phyloP scores from a whole-genome alignment of 495 filamentous ascomycete genomes.

The Talaromyces proteolyticus region DNA sequence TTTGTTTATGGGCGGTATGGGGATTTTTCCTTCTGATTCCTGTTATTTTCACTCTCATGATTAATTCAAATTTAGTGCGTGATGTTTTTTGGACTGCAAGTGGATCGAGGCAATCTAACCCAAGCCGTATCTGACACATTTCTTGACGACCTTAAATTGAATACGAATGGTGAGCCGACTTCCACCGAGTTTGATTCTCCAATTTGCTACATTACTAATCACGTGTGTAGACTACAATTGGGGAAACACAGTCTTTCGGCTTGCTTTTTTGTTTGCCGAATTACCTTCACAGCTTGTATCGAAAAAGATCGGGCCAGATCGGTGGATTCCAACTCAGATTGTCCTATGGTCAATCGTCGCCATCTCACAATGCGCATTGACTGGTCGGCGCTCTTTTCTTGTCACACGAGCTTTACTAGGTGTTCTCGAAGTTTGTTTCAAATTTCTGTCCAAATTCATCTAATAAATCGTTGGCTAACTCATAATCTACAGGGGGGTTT shows the following conservation, averaged over 20 bases:
- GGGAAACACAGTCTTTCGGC: constrained; percentile 11
- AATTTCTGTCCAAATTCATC: constrained; percentile 31
- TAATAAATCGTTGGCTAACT: background rate
- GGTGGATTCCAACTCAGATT: constrained; percentile 76
- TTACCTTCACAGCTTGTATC: constrained; percentile 61
- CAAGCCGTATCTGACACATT: constrained; percentile 70
- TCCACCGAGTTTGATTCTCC: too few species aligned
- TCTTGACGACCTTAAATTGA: constrained; percentile 52
- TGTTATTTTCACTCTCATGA: constrained; percentile 2
- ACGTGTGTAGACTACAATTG: constrained; percentile 21
- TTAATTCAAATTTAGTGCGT: constrained; percentile 50
- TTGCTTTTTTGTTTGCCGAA: constrained; percentile 56
- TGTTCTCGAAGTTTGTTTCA: constrained; percentile 37
- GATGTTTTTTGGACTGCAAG: constrained; percentile 78
- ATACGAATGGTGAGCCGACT: constrained; percentile 50
- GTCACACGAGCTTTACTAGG: constrained; percentile 57
- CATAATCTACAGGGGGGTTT: constrained; percentile 54
- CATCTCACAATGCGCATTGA: constrained; percentile 52
- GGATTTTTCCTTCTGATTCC: background rate
- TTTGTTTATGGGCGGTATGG: constrained; percentile 5
- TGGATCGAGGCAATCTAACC: constrained; percentile 70
- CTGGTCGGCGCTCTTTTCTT: constrained; percentile 54
- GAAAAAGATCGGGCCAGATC: constrained; percentile 67
- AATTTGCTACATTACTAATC: too few species aligned
- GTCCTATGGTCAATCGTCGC: constrained; percentile 67